Conservation (phyloP, 345 rosid species). For the Citrus sinensis region DVS_A1.0 CM039161.1:20815501-20816000, state of each 20-base stretch:
- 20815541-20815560: too few relatives aligned
- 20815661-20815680: fast-evolving
- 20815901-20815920: not conserved
- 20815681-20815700: too few relatives aligned
- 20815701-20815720: too few relatives aligned
- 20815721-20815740: too few relatives aligned
- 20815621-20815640: too few relatives aligned
- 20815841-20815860: not conserved
- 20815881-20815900: not conserved
- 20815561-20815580: too few relatives aligned
- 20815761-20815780: not conserved
- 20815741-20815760: too few relatives aligned
- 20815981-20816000: too few relatives aligned
- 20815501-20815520: not conserved
- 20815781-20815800: not conserved
- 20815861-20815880: not conserved
- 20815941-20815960: not conserved
- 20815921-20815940: not conserved
- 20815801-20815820: not conserved
- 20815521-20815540: too few relatives aligned
- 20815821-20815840: not conserved
- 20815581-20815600: too few relatives aligned
- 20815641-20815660: too few relatives aligned
- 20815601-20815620: too few relatives aligned
- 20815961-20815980: not conserved